Base-by-base conservation (phyloP, 345 rosid genomes). In the Sonneratia caseolaris region DNA sequence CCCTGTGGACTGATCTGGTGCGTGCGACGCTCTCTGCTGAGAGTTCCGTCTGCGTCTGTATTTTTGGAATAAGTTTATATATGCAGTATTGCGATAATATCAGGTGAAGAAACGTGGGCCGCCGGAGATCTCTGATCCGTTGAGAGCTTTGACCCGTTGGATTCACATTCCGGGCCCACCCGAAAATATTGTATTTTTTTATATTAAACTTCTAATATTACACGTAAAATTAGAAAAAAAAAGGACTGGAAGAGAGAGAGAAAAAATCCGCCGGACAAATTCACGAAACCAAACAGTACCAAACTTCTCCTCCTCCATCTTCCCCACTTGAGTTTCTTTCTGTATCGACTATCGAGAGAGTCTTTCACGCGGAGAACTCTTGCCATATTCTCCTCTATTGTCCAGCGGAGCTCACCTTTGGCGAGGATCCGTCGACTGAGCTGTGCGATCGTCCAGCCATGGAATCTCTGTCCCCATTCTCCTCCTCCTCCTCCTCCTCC, bases 401-500 rank as follows among this genome's bases (percentile, higher is more conserved):
- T 35, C 66, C 22, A 66, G n/a, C 47, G 22, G 21, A 1, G 37
- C 24, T 27, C 66, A 15, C 0, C 36, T 35, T 42, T 16, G 22
- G 19, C 37, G 12, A 49, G 37, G 57, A 27, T 15, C 24, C 69
- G 3, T 16, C 32, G 15, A 32, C 19, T 24, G 40, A 37, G 27
- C 64, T 21, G 53, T 35, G 12, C 64, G 24, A 40, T 40, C 66
- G 16, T n/a, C 47, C 71, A 11, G 27, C 22, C 69, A 93, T 91
- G 98, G 97, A 94, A 72, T 80, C 96, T 10, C 79, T 94, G 12
- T 73, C 91, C 8, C 80, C 85, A 0, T 83, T 86, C n/a, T 88
- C 97, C n/a, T 89, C 94, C 19, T 88, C 98, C 56, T 89, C 94
- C 19, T 88, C 98, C 56, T 89, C 94, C 10, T 87, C 97, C 51